Evolutionary conservation across 495 filamentous ascomycete genomes (phyloP), one percentile per base, ranked within the genome.

Genomic region (Trichoderma parareesei): DNA sequence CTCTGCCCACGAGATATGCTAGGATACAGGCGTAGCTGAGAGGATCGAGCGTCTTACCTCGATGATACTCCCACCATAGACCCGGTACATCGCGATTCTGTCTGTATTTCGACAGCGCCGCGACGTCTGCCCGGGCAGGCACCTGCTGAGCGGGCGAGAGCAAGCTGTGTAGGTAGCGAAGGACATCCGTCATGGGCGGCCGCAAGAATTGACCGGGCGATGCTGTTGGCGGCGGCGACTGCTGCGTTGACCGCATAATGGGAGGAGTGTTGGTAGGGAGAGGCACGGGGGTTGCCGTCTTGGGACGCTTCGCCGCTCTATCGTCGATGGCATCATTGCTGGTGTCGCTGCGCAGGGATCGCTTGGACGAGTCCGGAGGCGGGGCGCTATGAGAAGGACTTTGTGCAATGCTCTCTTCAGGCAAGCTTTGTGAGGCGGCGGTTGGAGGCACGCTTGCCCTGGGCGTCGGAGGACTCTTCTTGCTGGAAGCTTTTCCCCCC

Each of bases 11-110:
- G 1, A 63, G 41, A 46, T 63, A 63, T 33, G 61, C 61, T 0
- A 63, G 8, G 27, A 40, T 38, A 35, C 61, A 63, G 61, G 61
- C 61, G 42, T 63, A 63, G 10, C 38, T 41, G 42, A 27, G 20
- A 8, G 61, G 40, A 37, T 63, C 61, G 3, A 63, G 42, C 2
- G 14, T 35, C 40, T 35, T 46, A 33, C 35, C 61, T 11, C 11
- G 4, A n/a, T 63, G 43, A 16, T 44, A 11, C n/a, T 37, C 33
- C 18, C 42, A 33, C 40, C 40, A 63, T 27, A 9, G 3, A 44
- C 14, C 61, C 27, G 61, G 42, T 42, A 63, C 3, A 11, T 20
- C 11, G 6, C 61, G 40, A 37, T 9, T 13, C 42, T 14, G 61
- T 33, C 20, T 16, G n/a, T 44, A 44, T 44, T 63, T 63, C 4